Evolutionary conservation across 2,329 filamentous ascomycete species (phyloP).

Genomic region (Dactylellina leptospora): DNA sequence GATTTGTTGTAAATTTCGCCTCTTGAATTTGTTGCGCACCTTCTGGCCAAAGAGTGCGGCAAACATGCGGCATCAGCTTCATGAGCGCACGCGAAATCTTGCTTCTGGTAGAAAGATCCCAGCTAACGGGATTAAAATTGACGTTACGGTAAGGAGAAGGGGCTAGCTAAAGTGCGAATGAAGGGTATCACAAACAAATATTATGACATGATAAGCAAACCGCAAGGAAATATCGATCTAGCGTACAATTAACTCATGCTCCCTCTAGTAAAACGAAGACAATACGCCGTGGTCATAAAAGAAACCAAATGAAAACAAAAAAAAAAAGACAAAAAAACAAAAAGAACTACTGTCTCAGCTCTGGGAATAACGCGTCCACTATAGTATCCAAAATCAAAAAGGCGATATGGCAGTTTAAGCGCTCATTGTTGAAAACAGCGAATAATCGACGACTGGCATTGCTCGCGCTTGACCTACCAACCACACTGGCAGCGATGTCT

Average conservation of each 20-base stretch:
- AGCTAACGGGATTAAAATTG: too few relatives aligned
- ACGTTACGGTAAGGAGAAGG: not conserved
- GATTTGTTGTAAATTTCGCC: constrained; percentile 26
- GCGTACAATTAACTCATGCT: constrained; percentile 54
- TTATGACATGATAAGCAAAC: constrained; percentile 4
- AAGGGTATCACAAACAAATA: constrained; percentile 31
- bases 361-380: constrained; percentile 43
- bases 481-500: constrained; percentile 89
- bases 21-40: constrained; percentile 16
- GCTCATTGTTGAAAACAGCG: constrained; percentile 87
- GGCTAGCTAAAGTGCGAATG: constrained; percentile 10
- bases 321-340: constrained; percentile 7
- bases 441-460: constrained; percentile 87
- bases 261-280: constrained; percentile 49
- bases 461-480: constrained; percentile 89
- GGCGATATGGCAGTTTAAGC: constrained; percentile 76
- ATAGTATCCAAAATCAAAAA: constrained; percentile 45
- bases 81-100: too few relatives aligned
- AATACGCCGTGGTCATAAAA: constrained; percentile 34
- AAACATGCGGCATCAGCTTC: not conserved
- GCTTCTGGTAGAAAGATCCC: too few relatives aligned
- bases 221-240: constrained; percentile 29
- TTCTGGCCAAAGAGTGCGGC: not conserved
- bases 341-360: constrained; percentile 27
- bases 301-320: constrained; percentile 15